Percentiles rank a stretch among this genome's conserved stretches.
Evolutionary conservation across 2,329 filamentous ascomycete genomes (phyloP).

Genomic region (Paracoccidioides lutzii): DNA sequence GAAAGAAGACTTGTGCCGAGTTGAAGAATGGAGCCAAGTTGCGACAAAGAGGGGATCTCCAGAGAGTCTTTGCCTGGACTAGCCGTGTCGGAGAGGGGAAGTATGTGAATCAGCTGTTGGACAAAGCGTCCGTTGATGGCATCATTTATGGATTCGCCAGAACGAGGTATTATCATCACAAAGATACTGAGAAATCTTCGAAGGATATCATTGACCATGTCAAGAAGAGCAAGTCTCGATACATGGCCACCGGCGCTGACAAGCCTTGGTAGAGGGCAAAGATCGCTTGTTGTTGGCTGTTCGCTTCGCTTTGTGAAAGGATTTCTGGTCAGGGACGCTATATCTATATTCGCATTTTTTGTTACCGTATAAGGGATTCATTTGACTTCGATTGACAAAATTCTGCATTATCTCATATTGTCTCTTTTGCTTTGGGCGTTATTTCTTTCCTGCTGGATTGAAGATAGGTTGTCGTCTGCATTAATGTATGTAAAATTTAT

Average conservation of each 20-base stretch:
- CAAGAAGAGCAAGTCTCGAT: slow-evolving; percentile 1
- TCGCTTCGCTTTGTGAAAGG: background rate
- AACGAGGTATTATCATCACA: slow-evolving; percentile 3
- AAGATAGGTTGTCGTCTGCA: no score
- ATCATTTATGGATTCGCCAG: slow-evolving; percentile 10
- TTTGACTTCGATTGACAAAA: no score
- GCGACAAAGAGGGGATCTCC: slow-evolving; percentile 2
- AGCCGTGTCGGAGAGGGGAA: slow-evolving; percentile 1
- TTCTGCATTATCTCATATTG: no score
- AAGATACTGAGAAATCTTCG: slow-evolving; percentile 5
- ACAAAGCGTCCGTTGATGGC: slow-evolving; percentile 9
- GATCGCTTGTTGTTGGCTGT: background rate
- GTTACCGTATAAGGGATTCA: no score
- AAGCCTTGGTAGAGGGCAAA: slow-evolving; percentile 1
- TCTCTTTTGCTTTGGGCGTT: no score
- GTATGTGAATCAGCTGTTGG: slow-evolving; percentile 6
- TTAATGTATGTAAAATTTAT: no score
- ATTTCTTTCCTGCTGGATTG: no score
- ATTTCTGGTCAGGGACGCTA: no score
- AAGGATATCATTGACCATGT: slow-evolving; percentile 9
- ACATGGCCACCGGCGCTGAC: slow-evolving; percentile 9
- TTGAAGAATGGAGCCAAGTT: slow-evolving; percentile 6
- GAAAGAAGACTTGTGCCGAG: slow-evolving; percentile 8
- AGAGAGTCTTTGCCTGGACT: slow-evolving; percentile 9
- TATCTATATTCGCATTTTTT: no score